Conservation (phyloP, 192 early-diverging fungal species). For the Chytriomyces sp. region DNA sequence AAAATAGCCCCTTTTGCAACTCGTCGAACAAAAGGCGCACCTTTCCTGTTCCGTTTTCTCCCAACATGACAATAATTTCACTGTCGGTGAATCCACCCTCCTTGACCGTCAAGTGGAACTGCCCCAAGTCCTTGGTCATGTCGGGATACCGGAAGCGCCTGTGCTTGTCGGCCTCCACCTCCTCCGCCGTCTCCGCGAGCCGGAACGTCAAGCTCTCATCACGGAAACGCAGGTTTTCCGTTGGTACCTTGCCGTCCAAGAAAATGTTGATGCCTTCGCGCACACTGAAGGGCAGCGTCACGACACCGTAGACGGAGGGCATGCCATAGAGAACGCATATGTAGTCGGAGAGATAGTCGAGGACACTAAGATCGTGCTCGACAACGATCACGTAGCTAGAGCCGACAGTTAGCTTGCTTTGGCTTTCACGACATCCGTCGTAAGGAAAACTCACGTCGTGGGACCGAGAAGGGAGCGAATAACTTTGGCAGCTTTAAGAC, state of each 20-base stretch:
- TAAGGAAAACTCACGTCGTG: slow-evolving; percentile 45
- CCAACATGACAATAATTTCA: slow-evolving; percentile 97
- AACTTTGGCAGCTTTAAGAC: slow-evolving; percentile 91
- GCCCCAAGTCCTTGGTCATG: slow-evolving; percentile 85
- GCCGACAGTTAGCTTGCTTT: not conserved
- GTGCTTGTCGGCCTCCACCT: slow-evolving; percentile 63
- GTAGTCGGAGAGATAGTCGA: slow-evolving; percentile 98
- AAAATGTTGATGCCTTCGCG: slow-evolving; percentile 99
- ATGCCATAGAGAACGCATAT: slow-evolving; percentile 98
- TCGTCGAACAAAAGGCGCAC: slow-evolving; percentile 7
- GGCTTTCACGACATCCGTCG: too few species aligned
- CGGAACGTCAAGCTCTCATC: slow-evolving; percentile 92
- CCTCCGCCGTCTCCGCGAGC: slow-evolving; percentile 88
- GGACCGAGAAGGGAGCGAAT: slow-evolving; percentile 81
- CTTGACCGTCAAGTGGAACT: slow-evolving; percentile 79
- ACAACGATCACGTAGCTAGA: slow-evolving; percentile 88
- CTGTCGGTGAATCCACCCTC: slow-evolving; percentile 91
- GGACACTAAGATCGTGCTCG: slow-evolving; percentile 97
- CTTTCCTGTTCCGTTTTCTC: slow-evolving; percentile 97
- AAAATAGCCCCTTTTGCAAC: not conserved
- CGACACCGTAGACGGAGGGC: slow-evolving; percentile 95
- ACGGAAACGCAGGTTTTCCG: slow-evolving; percentile 98
- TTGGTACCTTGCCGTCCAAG: slow-evolving; percentile 94
- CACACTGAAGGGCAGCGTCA: slow-evolving; percentile 94
- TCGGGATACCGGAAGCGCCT: slow-evolving; percentile 82